Evolutionary conservation across 2,329 filamentous ascomycete species (phyloP).

Genomic region (Ophiostoma sp.): DNA sequence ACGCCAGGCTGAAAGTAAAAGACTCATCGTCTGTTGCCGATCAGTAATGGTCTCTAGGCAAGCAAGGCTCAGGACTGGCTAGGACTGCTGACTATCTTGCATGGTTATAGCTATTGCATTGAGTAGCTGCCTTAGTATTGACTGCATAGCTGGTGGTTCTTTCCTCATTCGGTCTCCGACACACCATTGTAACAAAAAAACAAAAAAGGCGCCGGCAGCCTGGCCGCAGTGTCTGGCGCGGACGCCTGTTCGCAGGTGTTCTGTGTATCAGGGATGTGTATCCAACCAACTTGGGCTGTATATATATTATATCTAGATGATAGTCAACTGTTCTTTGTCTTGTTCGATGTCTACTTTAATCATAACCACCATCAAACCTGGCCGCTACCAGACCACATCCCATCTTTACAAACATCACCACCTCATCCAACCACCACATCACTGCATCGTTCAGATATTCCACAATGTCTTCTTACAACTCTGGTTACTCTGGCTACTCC

Average conservation of each 20-base stretch:
- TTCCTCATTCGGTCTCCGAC: not conserved
- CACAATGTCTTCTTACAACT: slow-evolving; percentile 11
- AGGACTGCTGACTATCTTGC: not conserved
- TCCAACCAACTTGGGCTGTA: not conserved
- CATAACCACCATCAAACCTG: not conserved
- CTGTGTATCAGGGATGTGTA: not conserved
- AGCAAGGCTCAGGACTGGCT: not conserved
- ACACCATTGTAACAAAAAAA: not conserved
- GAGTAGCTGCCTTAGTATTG: not conserved
- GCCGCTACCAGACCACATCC: not conserved
- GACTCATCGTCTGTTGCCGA: not conserved
- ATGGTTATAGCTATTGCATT: not conserved
- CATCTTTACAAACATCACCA: not conserved
- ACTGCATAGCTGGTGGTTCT: not conserved
- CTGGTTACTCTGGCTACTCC: not conserved
- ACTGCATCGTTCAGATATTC: not conserved
- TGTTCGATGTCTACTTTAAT: too few species aligned
- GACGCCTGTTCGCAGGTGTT: not conserved
- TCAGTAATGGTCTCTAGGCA: not conserved
- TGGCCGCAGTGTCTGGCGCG: not conserved
- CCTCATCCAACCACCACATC: not conserved
- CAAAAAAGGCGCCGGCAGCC: slow-evolving; percentile 8
- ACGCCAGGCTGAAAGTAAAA: not conserved
- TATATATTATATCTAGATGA: not conserved
- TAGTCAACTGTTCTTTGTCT: not conserved